Percentiles rank a stretch among this genome's conserved stretches.
These are phyloP conservation scores for Eutypa lata DNA, from an alignment of 2,329 filamentous ascomycete species.

Conservation along the genomic window DNA sequence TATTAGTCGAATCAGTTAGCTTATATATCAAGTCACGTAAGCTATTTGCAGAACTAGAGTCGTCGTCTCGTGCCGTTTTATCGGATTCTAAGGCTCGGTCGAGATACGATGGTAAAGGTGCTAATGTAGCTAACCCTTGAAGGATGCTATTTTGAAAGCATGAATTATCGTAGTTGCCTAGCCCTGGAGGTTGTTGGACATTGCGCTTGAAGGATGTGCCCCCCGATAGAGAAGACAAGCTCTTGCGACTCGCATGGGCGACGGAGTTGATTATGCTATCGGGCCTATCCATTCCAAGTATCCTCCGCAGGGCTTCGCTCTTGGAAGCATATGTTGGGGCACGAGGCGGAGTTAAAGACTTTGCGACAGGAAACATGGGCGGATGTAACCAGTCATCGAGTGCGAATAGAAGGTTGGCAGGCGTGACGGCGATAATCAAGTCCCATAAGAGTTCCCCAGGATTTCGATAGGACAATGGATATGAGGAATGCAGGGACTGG, in stretches of 20 bases:
- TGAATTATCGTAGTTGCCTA: conserved; percentile 91
- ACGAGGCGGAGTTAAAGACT: conserved; percentile 30
- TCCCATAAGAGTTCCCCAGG: conserved; percentile 56
- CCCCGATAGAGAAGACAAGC: conserved; percentile 50
- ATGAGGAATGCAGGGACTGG: conserved; percentile 29
- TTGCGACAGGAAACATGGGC: conserved; percentile 38
- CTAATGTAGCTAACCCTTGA: conserved; percentile 76
- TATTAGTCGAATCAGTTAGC: conserved; percentile 66
- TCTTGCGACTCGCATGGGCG: conserved; percentile 55
- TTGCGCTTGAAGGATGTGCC: conserved; percentile 37
- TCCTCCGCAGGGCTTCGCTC: conserved; percentile 60
- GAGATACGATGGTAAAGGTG: conserved; percentile 66
- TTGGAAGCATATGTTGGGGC: conserved; percentile 54
- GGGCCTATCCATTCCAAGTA: conserved; percentile 56
- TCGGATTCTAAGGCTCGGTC: conserved; percentile 34
- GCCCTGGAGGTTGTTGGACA: conserved; percentile 55
- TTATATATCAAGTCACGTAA: conserved; percentile 66
- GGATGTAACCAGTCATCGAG: conserved; percentile 54
- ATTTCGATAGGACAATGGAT: conserved; percentile 31
- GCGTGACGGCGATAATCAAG: conserved; percentile 53
- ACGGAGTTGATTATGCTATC: conserved; percentile 55
- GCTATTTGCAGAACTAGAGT: conserved; percentile 40
- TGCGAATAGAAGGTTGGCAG: conserved; percentile 54
- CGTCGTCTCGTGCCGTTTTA: conserved; percentile 21
- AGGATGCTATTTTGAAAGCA: conserved; percentile 98